Evolutionary conservation across 768 basidiomycete species (phyloP), one percentile per base, ranked within the genome.

Genomic region (Boletus patriciae): DNA sequence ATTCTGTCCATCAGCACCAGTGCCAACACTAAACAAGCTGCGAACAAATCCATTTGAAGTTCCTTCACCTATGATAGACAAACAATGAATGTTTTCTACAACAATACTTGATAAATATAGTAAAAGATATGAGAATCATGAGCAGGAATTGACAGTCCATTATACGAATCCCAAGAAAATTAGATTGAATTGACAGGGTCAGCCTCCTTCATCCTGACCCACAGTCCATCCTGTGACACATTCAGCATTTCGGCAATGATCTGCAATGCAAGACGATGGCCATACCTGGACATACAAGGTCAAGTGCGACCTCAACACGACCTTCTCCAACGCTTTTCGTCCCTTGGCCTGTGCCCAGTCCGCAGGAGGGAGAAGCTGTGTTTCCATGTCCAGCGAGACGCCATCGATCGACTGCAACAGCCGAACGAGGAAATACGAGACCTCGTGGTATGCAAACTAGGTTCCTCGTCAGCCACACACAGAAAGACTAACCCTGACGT

Each of bases 391-490:
- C 34, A 83, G 65, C 25, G 64, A 60, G 59, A 84, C 69, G 2
- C 55, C 62, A 29, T 77, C 76, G 58, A 83, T 79, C 37, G 74
- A 68, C 62, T 85, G 83, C 31, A 83, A 63, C 0, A 84, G 68
- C 5, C 81, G 78, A 49, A 82, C 69, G 49, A 84, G 73, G 70
- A 82, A 79, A 69, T 80, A 82, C 10, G 81, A 80, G 10, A 77
- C 72, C 65, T 81, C 79, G 62, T 83, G 78, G 66, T 82, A 82
- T n/a, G 81, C 80, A 64, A 83, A 81, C 75, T 83, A 45, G 2
- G 11, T 15, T n/a, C 36, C 7, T 21, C 33, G 27, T 52, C 54
- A 54, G 40, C 23, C 37, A 29, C 13, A 37, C 25, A 31, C 13
- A 8, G n/a, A 19, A n/a, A 19, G 25, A 19, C n/a, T 41, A 15